Evolutionary conservation across 2,329 filamentous ascomycete genomes (phyloP).

Genomic region (Fusarium haematococcum): DNA sequence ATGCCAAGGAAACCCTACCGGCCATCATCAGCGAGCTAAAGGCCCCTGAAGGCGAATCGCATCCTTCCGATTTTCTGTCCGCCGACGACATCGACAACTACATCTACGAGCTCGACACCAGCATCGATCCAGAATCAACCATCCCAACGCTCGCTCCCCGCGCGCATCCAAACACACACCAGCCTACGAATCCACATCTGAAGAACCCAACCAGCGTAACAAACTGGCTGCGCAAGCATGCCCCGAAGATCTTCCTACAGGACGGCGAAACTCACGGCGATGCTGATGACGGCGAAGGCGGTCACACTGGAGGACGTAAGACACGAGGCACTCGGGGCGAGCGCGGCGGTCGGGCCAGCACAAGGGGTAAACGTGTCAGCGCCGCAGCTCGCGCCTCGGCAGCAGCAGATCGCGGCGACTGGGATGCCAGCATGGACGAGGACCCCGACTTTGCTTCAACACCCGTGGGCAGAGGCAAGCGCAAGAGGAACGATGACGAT

Average conservation of each 20-base stretch:
- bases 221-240: slow-evolving; percentile 91
- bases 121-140: slow-evolving; percentile 57
- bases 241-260: slow-evolving; percentile 86
- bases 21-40: slow-evolving; percentile 63
- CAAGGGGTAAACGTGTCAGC: slow-evolving; percentile 52
- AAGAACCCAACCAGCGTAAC: slow-evolving; percentile 91
- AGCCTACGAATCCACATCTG: slow-evolving; percentile 55
- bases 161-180: slow-evolving; percentile 52
- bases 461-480: slow-evolving; percentile 54
- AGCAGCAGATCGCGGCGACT: slow-evolving; percentile 43
- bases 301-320: slow-evolving; percentile 50
- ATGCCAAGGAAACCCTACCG: slow-evolving; percentile 74
- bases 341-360: slow-evolving; percentile 55
- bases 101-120: slow-evolving; percentile 71
- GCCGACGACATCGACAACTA: slow-evolving; percentile 81
- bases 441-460: slow-evolving; percentile 50
- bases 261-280: slow-evolving; percentile 65
- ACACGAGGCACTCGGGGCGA: slow-evolving; percentile 50
- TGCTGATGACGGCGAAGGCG: slow-evolving; percentile 51
- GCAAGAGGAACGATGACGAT: slow-evolving; percentile 72
- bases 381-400: slow-evolving; percentile 38
- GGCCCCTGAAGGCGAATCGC: slow-evolving; percentile 62
- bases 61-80: slow-evolving; percentile 75
- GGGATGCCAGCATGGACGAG: slow-evolving; percentile 56
- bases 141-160: slow-evolving; percentile 65